phyloP scores from a whole-genome alignment of 1,284 basidiomycete genomes.

The Earliella scabrosa region DNA sequence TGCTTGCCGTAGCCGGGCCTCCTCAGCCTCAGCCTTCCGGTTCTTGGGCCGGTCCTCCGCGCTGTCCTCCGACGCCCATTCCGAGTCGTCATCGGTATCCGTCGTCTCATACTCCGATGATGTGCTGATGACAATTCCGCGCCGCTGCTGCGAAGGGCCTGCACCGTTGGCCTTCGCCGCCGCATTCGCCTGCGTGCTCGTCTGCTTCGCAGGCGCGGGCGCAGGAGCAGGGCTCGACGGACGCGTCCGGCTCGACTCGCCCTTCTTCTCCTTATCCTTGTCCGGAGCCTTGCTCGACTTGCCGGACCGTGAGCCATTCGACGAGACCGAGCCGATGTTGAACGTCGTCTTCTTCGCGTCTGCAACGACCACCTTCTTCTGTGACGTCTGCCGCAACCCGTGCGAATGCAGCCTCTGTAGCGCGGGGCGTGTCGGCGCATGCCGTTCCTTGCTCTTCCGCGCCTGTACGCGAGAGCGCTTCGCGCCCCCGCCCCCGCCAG shows the following conservation, averaged over 20 bases:
- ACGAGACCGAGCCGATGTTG: constrained; percentile 61
- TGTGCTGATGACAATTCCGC: constrained; percentile 36
- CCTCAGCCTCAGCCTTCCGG: constrained; percentile 35
- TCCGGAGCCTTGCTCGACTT: constrained; percentile 15
- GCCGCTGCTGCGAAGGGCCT: constrained; percentile 25
- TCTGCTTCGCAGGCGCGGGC: constrained; percentile 4
- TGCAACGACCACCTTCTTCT: constrained; percentile 19
- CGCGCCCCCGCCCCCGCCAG: neutral
- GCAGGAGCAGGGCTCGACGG: constrained; percentile 11
- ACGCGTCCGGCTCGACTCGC: constrained; percentile 14
- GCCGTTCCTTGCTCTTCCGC: constrained; percentile 31
- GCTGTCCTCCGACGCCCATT: constrained; percentile 58
- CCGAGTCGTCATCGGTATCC: constrained; percentile 55
- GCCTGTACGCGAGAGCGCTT: constrained; percentile 14
- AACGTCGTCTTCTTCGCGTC: constrained; percentile 47
- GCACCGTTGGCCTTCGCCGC: constrained; percentile 6
- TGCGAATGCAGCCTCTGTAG: constrained; percentile 28
- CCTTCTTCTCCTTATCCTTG: constrained; percentile 12
- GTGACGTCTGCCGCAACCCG: constrained; percentile 16
- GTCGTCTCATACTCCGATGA: constrained; percentile 50
- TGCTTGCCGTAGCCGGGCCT: constrained; percentile 44
- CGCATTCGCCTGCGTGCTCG: neutral
- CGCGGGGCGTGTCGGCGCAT: constrained; percentile 24
- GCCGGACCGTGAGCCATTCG: constrained; percentile 45
- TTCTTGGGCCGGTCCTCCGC: constrained; percentile 33